These are phyloP conservation scores for Ilyonectria robusta DNA, from an alignment of 2,329 filamentous ascomycete genomes.

Conservation along the genomic window DNA sequence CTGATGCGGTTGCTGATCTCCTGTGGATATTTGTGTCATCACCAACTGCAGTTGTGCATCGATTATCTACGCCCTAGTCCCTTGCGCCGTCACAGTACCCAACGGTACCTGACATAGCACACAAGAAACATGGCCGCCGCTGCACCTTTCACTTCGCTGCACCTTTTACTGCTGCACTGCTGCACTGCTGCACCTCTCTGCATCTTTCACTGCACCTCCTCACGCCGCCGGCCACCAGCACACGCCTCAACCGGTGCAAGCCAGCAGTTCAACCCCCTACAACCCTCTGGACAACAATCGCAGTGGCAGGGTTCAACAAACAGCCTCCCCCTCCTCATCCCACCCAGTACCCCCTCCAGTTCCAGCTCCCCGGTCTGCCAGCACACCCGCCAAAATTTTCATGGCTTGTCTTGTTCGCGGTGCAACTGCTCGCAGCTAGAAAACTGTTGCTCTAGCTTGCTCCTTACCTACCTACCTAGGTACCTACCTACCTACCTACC, in stretches of 20 bases:
- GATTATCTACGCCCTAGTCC: conserved; percentile 13
- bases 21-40: conserved; percentile 3
- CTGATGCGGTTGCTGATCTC: conserved; percentile 1
- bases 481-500: too few relatives aligned
- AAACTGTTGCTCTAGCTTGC: not conserved
- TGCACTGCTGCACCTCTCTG: not conserved
- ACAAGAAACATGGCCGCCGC: not conserved
- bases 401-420: not conserved
- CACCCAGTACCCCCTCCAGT: conserved; percentile 19
- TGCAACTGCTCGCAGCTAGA: conserved; percentile 5
- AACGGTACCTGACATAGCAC: conserved; percentile 28
- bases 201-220: not conserved
- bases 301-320: conserved; percentile 20
- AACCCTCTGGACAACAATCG: conserved; percentile 17
- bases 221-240: not conserved
- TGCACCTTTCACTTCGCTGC: not conserved
- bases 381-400: not conserved
- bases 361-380: conserved; percentile 21
- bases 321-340: conserved; percentile 8
- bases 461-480: not conserved
- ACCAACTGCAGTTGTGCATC: conserved; percentile 13
- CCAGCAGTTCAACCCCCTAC: conserved; percentile 16
- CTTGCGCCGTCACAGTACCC: conserved; percentile 27
- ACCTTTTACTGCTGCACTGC: not conserved
- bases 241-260: not conserved